These are phyloP conservation scores for Diplodia corticola DNA, from an alignment of 2,329 filamentous ascomycete genomes.

Conservation along the genomic window DNA sequence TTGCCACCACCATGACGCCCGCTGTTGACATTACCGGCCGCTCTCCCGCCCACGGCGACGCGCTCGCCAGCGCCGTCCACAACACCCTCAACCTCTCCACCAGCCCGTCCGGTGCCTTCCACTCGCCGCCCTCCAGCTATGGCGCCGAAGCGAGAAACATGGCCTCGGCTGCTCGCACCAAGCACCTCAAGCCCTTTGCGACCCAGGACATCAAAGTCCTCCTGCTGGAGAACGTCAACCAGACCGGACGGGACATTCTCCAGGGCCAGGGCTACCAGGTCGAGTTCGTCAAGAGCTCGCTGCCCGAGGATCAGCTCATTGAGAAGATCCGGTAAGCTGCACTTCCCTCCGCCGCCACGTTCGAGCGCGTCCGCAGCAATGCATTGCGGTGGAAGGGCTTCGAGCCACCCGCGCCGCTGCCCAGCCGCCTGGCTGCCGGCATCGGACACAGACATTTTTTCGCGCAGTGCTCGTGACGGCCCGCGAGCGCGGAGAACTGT, in stretches of 20 bases:
- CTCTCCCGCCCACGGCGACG: constrained; percentile 25
- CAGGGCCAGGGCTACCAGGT: constrained; percentile 91
- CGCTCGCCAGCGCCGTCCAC: constrained; percentile 50
- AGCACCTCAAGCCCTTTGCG: constrained; percentile 92
- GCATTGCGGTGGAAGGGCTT: neutral
- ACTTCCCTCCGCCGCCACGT: neutral
- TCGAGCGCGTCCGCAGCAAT: neutral
- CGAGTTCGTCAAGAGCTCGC: constrained; percentile 81
- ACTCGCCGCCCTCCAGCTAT: constrained; percentile 69
- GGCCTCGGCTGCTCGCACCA: constrained; percentile 51
- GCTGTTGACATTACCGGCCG: constrained; percentile 39
- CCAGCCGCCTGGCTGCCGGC: neutral
- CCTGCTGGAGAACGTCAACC: constrained; percentile 92
- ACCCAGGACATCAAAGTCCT: constrained; percentile 96
- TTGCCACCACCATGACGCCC: constrained; percentile 35
- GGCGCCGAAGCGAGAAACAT: constrained; percentile 28
- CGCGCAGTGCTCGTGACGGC: neutral
- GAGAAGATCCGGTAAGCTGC: constrained; percentile 79
- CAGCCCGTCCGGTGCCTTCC: constrained; percentile 73
- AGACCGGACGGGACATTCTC: constrained; percentile 82
- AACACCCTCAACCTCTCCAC: constrained; percentile 68
- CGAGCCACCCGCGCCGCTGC: neutral
- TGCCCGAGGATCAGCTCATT: constrained; percentile 91
- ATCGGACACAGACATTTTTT: constrained; percentile 15
- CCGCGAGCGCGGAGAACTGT: neutral